Conservation (phyloP, 2,329 filamentous ascomycete genomes). For the Onygenales sp. region DNA sequence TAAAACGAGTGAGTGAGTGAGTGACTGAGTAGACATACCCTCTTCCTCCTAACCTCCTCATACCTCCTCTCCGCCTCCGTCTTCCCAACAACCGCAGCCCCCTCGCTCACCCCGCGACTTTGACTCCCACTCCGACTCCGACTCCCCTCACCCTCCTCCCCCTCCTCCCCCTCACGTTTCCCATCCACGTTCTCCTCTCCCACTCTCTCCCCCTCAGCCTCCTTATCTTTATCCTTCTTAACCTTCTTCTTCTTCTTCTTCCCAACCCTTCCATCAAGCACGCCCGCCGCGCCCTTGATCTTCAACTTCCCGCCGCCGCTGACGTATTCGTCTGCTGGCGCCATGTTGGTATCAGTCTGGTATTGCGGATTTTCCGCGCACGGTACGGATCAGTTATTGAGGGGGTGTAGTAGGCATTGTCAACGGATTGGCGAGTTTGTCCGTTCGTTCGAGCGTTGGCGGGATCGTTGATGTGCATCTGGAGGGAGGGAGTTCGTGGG, state of each 20-base stretch:
- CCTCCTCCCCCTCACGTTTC: constrained; percentile 7
- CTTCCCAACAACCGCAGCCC: constrained; percentile 44
- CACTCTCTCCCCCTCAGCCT: constrained; percentile 12
- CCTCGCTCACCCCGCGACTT: constrained; percentile 13
- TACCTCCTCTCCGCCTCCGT: constrained; percentile 76
- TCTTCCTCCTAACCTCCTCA: constrained; percentile 71
- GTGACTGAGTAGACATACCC: constrained; percentile 46
- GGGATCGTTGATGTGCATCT: too few species aligned
- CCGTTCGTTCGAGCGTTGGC: too few species aligned
- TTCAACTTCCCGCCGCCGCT: constrained; percentile 67
- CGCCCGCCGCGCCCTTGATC: constrained; percentile 63
- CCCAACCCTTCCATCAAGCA: constrained; percentile 39
- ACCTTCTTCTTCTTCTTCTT: constrained; percentile 34
- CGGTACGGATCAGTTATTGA: too few species aligned
- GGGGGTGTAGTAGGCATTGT: not conserved
- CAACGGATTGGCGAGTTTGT: too few species aligned
- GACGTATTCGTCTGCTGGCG: constrained; percentile 56
- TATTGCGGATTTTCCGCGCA: not conserved
- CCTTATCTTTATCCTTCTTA: constrained; percentile 18
- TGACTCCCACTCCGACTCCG: constrained; percentile 2
- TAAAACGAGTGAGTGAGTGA: not conserved
- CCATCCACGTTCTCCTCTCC: constrained; percentile 10
- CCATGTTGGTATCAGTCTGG: not conserved
- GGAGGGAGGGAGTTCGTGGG: too few species aligned
- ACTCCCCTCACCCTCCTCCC: constrained; percentile 15